Evolutionary conservation across 2,329 filamentous ascomycete genomes (phyloP).

Genomic region (Diaporthe batatas): DNA sequence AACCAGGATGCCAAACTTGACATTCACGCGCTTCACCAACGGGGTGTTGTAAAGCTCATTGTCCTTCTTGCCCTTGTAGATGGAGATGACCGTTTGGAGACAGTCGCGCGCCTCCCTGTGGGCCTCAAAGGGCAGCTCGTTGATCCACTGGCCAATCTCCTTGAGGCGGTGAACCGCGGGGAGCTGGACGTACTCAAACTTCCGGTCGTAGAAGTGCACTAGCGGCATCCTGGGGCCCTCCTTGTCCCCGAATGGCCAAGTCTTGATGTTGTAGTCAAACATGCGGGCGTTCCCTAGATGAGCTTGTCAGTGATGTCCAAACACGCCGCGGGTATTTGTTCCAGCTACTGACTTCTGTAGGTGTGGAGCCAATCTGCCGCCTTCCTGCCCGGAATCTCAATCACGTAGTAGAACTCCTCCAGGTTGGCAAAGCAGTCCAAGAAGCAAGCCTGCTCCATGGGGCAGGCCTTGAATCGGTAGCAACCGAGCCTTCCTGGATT

Average conservation of each 20-base stretch:
- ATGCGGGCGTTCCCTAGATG: not conserved
- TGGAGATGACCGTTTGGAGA: not conserved
- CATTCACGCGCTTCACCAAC: not conserved
- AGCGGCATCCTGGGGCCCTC: not conserved
- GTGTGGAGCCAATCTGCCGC: not conserved
- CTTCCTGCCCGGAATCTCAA: conserved; percentile 35
- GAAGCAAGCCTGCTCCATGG: conserved; percentile 43
- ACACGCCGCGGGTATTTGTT: accelerated
- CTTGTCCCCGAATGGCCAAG: too few relatives aligned
- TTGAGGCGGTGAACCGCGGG: not conserved
- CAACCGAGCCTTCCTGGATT: not conserved
- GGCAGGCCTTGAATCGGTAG: conserved; percentile 42
- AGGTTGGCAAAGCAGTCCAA: conserved; percentile 48
- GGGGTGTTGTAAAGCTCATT: not conserved
- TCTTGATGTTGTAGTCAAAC: not conserved
- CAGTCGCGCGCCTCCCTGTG: not conserved
- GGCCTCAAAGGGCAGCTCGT: not conserved
- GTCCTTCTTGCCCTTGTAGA: not conserved
- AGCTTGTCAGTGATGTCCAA: not conserved
- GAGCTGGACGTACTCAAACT: conserved; percentile 37
- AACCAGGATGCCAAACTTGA: conserved; percentile 28
- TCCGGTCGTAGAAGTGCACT: conserved; percentile 26
- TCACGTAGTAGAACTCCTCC: conserved; percentile 49
- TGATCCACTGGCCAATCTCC: not conserved
- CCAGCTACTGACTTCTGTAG: conserved; percentile 27